Base-by-base conservation (phyloP, 1,139 yeast genomes). In the Yamadazyma blattariae region DNA sequence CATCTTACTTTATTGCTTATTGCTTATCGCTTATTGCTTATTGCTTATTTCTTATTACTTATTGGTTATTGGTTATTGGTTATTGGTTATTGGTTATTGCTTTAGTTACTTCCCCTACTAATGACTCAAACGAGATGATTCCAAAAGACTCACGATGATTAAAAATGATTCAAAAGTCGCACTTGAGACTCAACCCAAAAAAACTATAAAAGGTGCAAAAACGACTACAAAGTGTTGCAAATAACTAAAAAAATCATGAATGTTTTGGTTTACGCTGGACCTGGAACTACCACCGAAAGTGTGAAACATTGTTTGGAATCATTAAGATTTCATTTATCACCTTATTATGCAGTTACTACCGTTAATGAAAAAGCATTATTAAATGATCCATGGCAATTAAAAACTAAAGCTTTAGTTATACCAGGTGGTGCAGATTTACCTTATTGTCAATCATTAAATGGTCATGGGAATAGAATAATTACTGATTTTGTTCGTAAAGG, bases 341-440 rank as follows among this genome's bases (percentile, higher is more conserved):
- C 97, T 0, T 72, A 82, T 58, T 94, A 92, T 56, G 95, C 96
- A 0, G 96, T 92, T 5, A 70, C 80, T 15, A 74, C 86, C 3
- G 84, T 88, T 1, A 75, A 78, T 24, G 79, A 86, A 18, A 55
- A 64, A 9, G 76, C 85, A 0, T 57, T 92, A 12, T 57, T 74
- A 32, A 73, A 75, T 27, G 97, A 92, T 51, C 98, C 98, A 0
- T 94, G 99, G 98, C 73, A 74, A 49, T 52, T 74, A 7, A 85
- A 86, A 49, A 85, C 97, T 0, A 69, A 95, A 0, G 64, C 87
- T 45, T 56, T 92, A 34, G 96, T 90, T 4, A 60, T 94, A 19
- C 99, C 98, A 0, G 98, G 98, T 2, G 98, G 98, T 3, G 97
- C 97, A 1, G 98, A 92, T 56, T 61, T 89, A 35, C 97, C 97